Evolutionary conservation across 441 rosid genomes (phyloP).

Genomic region (Erysimum cheiri): DNA sequence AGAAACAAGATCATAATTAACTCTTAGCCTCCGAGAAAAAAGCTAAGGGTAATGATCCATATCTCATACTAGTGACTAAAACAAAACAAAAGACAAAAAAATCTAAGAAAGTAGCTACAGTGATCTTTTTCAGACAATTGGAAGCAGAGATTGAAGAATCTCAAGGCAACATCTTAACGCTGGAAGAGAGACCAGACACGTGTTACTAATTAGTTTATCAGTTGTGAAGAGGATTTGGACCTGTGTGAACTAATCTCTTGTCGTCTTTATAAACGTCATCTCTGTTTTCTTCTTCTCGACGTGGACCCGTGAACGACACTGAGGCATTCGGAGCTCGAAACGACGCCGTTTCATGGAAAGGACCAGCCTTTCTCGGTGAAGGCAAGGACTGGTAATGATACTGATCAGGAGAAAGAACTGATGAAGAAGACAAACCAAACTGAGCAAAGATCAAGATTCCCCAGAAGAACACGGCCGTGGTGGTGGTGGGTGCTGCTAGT

Average conservation of each 20-base stretch:
- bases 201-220: constrained; percentile 41
- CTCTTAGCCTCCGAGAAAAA: constrained; percentile 54
- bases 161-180: background rate
- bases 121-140: background rate
- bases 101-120: constrained; percentile 24
- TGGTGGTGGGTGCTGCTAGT: constrained; percentile 18
- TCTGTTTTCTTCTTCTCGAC: constrained; percentile 45
- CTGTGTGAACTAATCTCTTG: constrained; percentile 84
- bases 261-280: constrained; percentile 66
- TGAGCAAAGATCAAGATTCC: constrained; percentile 55
- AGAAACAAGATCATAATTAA: constrained; percentile 68
- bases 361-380: constrained; percentile 60
- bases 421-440: constrained; percentile 48
- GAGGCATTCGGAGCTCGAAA: constrained; percentile 48
- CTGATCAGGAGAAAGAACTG: constrained; percentile 49
- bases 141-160: constrained; percentile 19
- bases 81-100: background rate
- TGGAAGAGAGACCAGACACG: constrained; percentile 29
- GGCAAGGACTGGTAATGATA: constrained; percentile 27
- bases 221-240: constrained; percentile 97
- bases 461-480: constrained; percentile 52
- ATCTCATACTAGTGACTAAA: constrained; percentile 32
- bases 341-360: constrained; percentile 32
- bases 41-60: constrained; percentile 61
- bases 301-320: constrained; percentile 37